phyloP scores from a whole-genome alignment of 2,329 filamentous ascomycete species.

The Colletotrichum sp. region DNA sequence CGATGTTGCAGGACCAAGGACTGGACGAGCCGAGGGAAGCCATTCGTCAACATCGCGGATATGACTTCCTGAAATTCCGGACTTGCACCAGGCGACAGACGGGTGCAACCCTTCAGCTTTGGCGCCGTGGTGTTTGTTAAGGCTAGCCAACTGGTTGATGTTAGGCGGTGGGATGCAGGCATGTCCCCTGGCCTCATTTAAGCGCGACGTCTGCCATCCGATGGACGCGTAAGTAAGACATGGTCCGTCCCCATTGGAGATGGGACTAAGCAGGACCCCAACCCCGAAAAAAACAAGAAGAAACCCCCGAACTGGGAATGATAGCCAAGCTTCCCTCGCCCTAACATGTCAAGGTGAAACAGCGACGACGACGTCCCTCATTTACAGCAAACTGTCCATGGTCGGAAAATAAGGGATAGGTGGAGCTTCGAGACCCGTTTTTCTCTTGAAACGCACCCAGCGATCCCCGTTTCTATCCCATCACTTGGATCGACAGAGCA shows the following conservation, averaged over 20 bases:
- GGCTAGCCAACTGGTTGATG: not conserved
- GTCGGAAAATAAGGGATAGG: slow-evolving; percentile 13
- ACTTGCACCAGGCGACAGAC: not conserved
- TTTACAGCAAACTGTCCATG: slow-evolving; percentile 7
- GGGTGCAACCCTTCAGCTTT: not conserved
- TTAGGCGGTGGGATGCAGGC: not conserved
- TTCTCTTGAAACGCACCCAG: slow-evolving; percentile 11
- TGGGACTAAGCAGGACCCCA: not conserved
- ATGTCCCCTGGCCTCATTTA: slow-evolving; percentile 18
- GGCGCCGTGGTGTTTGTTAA: not conserved
- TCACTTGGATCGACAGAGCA: not conserved
- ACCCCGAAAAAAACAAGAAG: not conserved
- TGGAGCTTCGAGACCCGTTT: not conserved
- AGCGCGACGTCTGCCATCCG: slow-evolving; percentile 1
- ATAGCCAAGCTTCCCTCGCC: not conserved
- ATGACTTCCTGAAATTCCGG: not conserved
- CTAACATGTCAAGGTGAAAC: slow-evolving; percentile 6
- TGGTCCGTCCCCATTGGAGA: not conserved
- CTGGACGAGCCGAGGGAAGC: not conserved
- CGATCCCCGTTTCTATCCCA: not conserved
- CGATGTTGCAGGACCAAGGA: not conserved
- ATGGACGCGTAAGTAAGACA: slow-evolving; percentile 12
- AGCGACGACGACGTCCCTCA: not conserved
- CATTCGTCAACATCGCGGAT: not conserved
- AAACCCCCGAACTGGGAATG: not conserved